Evolutionary conservation across 345 rosid species (phyloP), one percentile per base, ranked within the genome.

Genomic region (Populus pruinosa): DNA sequence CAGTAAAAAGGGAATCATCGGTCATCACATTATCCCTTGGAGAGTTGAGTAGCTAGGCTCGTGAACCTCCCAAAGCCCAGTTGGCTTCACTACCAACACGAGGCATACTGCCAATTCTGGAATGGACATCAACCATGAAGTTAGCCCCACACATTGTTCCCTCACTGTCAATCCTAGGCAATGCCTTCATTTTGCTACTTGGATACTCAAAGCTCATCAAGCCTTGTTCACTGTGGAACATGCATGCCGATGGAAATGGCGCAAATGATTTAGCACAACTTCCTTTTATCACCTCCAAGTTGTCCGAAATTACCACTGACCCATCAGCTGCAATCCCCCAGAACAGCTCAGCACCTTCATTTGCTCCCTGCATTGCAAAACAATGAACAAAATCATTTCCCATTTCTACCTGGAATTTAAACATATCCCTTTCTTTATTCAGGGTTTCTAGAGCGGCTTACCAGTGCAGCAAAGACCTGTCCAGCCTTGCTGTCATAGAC

Each of bases 291-390:
- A 91, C 87, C 69, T 90, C 90, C 83, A 90, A 55, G 71, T 92
- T 89, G 86, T 96, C 98, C 27, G 94, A 91, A 62, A 93, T 88
- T 0, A 93, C 94, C 33, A 93, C 96, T 27, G 93, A 91, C 0
- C 98, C 97, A 68, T 96, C 98, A 0, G 85, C 93, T n/a, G 96
- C 91, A 29, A 93, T 85, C 1, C 99, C 99, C 98, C 98, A 93
- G 81, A 86, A 90, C 2, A 96, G 88, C 80, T 78, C 83, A 67
- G 85, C 98, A 50, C 94, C 96, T 83, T 88, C 95, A 69, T 80
- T 78, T 35, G 93, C 88, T 41, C 97, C 96, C 99, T 95, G 75
- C 78, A 79, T 11, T 14, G 9, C 61, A 73, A 4, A 29, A 9
- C 2, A 41, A 25, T 29, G 0, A 0, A 6, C 1, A 43, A 53